phyloP scores from a whole-genome alignment of 1,284 basidiomycete genomes.

The Amylostereum areolatum region DNA sequence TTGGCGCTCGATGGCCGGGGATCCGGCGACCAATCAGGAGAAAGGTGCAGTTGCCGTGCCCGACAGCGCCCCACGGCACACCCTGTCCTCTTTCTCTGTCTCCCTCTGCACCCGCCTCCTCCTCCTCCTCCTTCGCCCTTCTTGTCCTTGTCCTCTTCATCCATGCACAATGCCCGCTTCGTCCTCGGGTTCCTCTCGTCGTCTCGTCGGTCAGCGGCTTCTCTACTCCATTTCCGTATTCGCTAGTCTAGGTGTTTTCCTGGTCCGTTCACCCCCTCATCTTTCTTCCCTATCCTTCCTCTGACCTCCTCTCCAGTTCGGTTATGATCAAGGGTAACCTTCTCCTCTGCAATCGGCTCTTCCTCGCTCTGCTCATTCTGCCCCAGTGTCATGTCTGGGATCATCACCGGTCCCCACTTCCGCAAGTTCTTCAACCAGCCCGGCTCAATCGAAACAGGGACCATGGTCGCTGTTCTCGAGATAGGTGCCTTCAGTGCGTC shows the following conservation, averaged over 20 bases:
- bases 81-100: conserved; percentile 3
- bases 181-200: conserved; percentile 29
- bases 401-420: conserved; percentile 94
- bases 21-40: conserved; percentile 1
- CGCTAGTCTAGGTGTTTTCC: conserved; percentile 83
- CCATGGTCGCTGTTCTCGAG: conserved; percentile 91
- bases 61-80: conserved; percentile 1
- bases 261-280: conserved; percentile 42
- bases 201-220: conserved; percentile 75
- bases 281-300: conserved; percentile 14
- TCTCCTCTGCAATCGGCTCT: conserved; percentile 1
- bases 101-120: conserved; percentile 20
- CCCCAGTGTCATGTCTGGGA: conserved; percentile 80
- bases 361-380: conserved; percentile 23
- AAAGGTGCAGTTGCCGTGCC: conserved; percentile 11
- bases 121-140: conserved; percentile 5
- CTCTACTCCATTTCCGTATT: conserved; percentile 82
- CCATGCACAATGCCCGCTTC: conserved; percentile 24
- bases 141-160: conserved; percentile 5
- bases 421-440: conserved; percentile 80
- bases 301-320: conserved; percentile 50
- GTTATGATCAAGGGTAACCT: conserved; percentile 86
- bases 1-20: background rate
- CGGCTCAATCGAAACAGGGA: conserved; percentile 60
- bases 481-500: conserved; percentile 84